These are phyloP conservation scores for Clavispora fructus DNA, from an alignment of 805 yeast genomes.

Conservation along the genomic window DNA sequence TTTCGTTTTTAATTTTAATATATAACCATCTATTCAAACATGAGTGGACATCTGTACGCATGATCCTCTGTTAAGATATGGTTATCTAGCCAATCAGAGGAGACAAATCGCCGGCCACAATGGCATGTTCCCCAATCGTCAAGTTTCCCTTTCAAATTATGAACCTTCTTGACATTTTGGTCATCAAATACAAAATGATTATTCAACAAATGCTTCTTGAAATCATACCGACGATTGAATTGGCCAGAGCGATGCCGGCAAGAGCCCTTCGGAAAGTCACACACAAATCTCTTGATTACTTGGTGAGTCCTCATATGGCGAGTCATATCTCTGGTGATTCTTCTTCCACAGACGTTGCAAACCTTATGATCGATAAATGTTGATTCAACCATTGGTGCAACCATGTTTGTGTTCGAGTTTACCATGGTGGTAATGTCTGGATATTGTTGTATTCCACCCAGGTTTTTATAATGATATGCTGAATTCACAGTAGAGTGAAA, in stretches of 20 bases:
- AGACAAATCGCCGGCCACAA: conserved; percentile 31
- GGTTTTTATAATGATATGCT: neutral
- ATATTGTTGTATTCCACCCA: conserved; percentile 9
- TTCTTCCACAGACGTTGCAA: conserved; percentile 52
- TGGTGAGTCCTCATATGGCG: conserved; percentile 63
- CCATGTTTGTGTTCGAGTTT: conserved; percentile 28
- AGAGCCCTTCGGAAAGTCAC: conserved; percentile 50
- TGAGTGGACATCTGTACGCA: conserved; percentile 16
- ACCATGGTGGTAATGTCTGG: conserved; percentile 37
- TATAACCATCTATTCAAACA: conserved; percentile 1
- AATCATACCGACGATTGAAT: conserved; percentile 66
- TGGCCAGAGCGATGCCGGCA: conserved; percentile 58
- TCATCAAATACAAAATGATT: conserved; percentile 55
- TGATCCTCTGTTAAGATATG: conserved; percentile 27
- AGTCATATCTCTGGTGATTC: conserved; percentile 55
- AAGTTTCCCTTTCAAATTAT: conserved; percentile 50
- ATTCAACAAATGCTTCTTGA: conserved; percentile 59
- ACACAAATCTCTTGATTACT: conserved; percentile 48
- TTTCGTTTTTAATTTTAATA: neutral
- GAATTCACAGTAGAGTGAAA: neutral
- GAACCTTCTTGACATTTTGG: conserved; percentile 36
- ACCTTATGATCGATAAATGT: conserved; percentile 33
- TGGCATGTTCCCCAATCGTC: conserved; percentile 47
- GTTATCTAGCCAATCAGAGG: conserved; percentile 32
- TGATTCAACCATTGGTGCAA: conserved; percentile 32